Evolutionary conservation across 768 basidiomycete genomes (phyloP), one percentile per base, ranked within the genome.

Genomic region (Mycena leptocephala): DNA sequence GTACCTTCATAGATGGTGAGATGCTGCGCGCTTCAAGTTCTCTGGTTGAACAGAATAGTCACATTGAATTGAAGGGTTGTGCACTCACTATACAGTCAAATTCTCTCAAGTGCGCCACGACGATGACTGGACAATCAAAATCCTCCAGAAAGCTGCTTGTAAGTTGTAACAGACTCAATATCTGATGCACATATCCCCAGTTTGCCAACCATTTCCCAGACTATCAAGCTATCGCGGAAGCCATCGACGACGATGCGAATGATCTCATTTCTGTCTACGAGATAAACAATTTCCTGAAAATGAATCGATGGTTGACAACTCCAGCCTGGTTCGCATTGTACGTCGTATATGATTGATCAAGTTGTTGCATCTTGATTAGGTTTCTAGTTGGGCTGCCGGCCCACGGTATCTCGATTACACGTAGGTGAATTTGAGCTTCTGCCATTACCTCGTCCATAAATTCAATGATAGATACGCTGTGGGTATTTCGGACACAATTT

Each of bases 1-100:
- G 80, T 11, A 70, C 66, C n/a, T 80, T 82, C 37, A 77, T 81
- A 30, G 81, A 82, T 55, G 80, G 81, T 81, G 56, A 39, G 70
- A n/a, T n/a, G n/a, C n/a, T n/a, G n/a, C n/a, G n/a, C n/a, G n/a
- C n/a, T n/a, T n/a, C n/a, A n/a, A n/a, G n/a, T n/a, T n/a, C n/a
- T n/a, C n/a, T n/a, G n/a, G n/a, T n/a, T n/a, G n/a, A n/a, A n/a
- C n/a, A n/a, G n/a, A n/a, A n/a, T n/a, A n/a, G n/a, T n/a, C n/a
- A n/a, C n/a, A n/a, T n/a, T n/a, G n/a, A n/a, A n/a, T n/a, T 24
- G 7, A 58, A 82, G 81, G 76, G 8, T 53, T 80, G 1, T 78
- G 78, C 30, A 75, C 78, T 32, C 67, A 78, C 63, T 80, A 75
- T 63, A 78, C 75, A 43, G 67, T 66, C 0, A 66, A 77, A 53